Evolutionary conservation across 345 rosid species (phyloP), one percentile per base, ranked within the genome.

Genomic region (Eucalyptus shirleyi): DNA sequence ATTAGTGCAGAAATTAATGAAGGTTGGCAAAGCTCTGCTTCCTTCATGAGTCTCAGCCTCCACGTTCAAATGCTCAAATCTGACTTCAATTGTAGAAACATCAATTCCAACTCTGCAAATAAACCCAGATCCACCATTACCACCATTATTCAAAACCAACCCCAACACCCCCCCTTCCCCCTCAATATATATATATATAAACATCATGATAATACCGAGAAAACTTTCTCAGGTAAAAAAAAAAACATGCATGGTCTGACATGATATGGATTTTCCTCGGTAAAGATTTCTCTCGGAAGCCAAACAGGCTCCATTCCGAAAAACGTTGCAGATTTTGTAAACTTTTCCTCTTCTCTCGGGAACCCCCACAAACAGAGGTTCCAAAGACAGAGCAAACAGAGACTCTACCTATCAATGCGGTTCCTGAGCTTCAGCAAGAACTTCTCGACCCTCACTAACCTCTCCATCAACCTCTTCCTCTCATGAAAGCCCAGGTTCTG

Each of bases 21-120:
- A 81, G 21, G 97, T 80, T 6, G 98, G 97, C 87, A 96, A 91
- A 44, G 99, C 97, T 90, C 95, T 94, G 90, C 95, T 92, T 90
- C 96, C 98, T 5, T 91, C 95, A 88, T 91, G 90, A 50, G 95
- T 95, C 92, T 95, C 95, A 85, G 95, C 98, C 86, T 95, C 93
- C 30, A 92, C 81, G 44, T 92, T 93, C n/a, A 94, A 89, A 89
- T 94, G 92, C 89, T 95, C 93, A 42, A 86, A 93, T 89, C 95
- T 88, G n/a, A 95, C 97, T 89, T 95, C 96, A 34, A 94, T 92
- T 7, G 95, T 92, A 2, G 96, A 95, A 87, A 93, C 37, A 5
- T 94, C 93, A 34, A 95, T 90, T 53, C 95, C 96, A 86, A 95
- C 97, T 87, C 96, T 95, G 89, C 17, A 82, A 83, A 42, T 15